phyloP scores from a whole-genome alignment of 2,329 filamentous ascomycete species.

The Nakataea oryzae region DNA sequence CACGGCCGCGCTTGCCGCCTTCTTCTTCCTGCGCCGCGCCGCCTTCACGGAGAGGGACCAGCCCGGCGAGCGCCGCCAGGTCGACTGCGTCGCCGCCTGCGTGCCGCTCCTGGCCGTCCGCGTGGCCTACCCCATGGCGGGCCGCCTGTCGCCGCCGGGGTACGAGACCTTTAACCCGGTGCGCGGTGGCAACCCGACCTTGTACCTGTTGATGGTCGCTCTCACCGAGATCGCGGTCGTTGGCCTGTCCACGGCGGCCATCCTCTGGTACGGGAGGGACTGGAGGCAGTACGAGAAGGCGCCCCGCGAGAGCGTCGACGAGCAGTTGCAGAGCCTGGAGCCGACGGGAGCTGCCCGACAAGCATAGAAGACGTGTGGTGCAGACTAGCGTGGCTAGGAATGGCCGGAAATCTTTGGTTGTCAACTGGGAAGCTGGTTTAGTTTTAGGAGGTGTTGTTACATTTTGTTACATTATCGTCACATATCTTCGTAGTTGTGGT shows the following conservation, averaged over 20 bases:
- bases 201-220: conserved; percentile 19
- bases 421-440: not conserved
- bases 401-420: not conserved
- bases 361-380: not conserved
- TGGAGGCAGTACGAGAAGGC: not conserved
- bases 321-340: not conserved
- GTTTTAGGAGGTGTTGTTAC: too few species aligned
- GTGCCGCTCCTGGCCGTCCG: conserved; percentile 16
- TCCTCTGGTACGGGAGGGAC: conserved; percentile 3
- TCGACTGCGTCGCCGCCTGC: conserved; percentile 15
- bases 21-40: conserved; percentile 7
- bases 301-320: not conserved
- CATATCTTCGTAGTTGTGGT: too few species aligned
- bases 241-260: conserved; percentile 6
- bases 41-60: conserved; percentile 1
- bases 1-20: conserved; percentile 8
- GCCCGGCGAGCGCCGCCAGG: conserved; percentile 15
- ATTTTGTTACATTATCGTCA: too few species aligned
- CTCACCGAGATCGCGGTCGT: conserved; percentile 18
- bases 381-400: not conserved
- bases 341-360: not conserved
- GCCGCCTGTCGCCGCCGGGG: conserved; percentile 8
- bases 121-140: conserved; percentile 15
- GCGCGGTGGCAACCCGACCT: conserved; percentile 12
- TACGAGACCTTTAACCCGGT: conserved; percentile 6